Evolutionary conservation across 2,329 filamentous ascomycete species (phyloP).

Genomic region (Cryphonectria carpinicola): DNA sequence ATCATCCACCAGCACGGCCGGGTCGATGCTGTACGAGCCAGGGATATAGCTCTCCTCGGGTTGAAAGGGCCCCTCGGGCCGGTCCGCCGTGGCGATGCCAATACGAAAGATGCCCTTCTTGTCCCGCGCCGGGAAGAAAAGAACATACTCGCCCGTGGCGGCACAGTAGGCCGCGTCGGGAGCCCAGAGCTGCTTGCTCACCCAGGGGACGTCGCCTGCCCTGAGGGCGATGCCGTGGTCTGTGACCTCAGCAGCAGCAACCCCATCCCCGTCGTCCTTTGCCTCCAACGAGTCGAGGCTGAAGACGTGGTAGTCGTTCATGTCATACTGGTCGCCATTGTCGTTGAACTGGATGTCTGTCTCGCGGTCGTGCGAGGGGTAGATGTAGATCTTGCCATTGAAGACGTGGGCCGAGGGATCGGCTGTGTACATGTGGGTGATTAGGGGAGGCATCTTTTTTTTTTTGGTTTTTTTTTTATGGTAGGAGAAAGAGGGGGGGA

Average conservation of each 20-base stretch:
- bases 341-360: conserved; percentile 74
- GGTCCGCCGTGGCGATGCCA: conserved; percentile 68
- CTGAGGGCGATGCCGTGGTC: conserved; percentile 75
- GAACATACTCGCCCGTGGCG: conserved; percentile 71
- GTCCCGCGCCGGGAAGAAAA: conserved; percentile 78
- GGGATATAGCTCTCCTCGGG: conserved; percentile 67
- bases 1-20: conserved; percentile 73
- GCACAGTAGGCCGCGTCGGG: conserved; percentile 67
- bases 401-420: conserved; percentile 83
- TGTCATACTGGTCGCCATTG: conserved; percentile 85
- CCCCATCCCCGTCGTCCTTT: conserved; percentile 34
- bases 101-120: conserved; percentile 72
- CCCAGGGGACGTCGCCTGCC: conserved; percentile 73
- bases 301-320: conserved; percentile 83
- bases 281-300: conserved; percentile 56
- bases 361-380: conserved; percentile 79
- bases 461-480: background rate
- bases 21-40: conserved; percentile 77
- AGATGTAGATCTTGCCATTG: conserved; percentile 75
- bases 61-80: conserved; percentile 71
- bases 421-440: conserved; percentile 77
- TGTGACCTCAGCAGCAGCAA: conserved; percentile 51
- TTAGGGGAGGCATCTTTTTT: conserved; percentile 59
- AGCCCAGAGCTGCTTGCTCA: conserved; percentile 78
- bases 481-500: background rate